Conservation (phyloP, 208 protist species). For the Balamuthia mandrillaris region DNA sequence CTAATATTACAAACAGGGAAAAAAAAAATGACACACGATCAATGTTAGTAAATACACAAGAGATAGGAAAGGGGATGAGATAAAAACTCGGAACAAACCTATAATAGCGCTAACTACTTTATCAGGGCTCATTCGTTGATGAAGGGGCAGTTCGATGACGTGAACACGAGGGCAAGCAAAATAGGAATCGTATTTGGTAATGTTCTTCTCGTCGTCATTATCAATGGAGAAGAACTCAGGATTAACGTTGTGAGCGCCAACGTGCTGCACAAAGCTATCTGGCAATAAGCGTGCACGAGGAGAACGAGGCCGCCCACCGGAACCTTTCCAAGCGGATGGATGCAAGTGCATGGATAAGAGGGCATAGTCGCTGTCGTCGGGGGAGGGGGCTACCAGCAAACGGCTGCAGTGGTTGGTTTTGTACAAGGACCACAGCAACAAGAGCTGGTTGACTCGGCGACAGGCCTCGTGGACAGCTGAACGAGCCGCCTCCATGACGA, state of each 20-base stretch:
- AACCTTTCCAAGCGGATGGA: too few relatives aligned
- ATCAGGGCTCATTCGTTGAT: slow-evolving; percentile 1
- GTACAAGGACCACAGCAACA: not conserved
- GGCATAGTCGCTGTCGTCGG: not conserved
- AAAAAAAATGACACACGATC: too few relatives aligned
- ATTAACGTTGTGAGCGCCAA: not conserved
- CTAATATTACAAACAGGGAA: not conserved
- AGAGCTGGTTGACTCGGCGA: not conserved
- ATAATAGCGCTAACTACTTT: slow-evolving; percentile 20
- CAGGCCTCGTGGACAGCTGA: not conserved
- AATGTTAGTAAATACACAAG: not conserved
- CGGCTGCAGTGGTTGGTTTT: slow-evolving; percentile 25
- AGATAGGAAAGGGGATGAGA: not conserved
- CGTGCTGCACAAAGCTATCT: slow-evolving; percentile 31
- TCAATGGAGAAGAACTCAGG: not conserved
- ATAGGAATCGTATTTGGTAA: not conserved
- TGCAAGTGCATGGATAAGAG: too few relatives aligned
- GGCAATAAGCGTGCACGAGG: too few relatives aligned
- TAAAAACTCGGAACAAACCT: not conserved
- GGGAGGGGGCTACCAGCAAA: not conserved
- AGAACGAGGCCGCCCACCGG: too few relatives aligned
- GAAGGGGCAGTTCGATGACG: slow-evolving; percentile 12
- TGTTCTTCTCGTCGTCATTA: not conserved
- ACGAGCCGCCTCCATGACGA: not conserved
- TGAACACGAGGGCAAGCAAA: slow-evolving; percentile 25